Evolutionary conservation across 352 stramenopile genomes (phyloP).

Genomic region (Phytophthora tubulina): DNA sequence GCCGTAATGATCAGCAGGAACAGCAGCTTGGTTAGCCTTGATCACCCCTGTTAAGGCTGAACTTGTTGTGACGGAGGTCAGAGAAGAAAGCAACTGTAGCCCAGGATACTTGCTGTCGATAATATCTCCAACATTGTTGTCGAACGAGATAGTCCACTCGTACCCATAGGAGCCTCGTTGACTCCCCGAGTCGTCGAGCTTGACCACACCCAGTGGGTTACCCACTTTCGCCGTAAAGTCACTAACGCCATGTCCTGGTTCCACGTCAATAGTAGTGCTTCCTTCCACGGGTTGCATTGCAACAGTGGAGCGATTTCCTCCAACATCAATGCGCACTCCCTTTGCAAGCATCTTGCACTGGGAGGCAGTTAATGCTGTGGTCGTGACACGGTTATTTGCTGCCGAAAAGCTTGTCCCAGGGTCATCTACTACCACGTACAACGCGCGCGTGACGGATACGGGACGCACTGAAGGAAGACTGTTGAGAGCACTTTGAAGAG

Average conservation of each 20-base stretch:
- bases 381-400: conserved; percentile 58
- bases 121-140: conserved; percentile 51
- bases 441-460: conserved; percentile 52
- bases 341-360: conserved; percentile 52
- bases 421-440: conserved; percentile 61
- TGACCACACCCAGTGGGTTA: conserved; percentile 36
- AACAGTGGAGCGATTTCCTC: conserved; percentile 50
- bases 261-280: conserved; percentile 54
- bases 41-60: conserved; percentile 37
- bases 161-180: conserved; percentile 63
- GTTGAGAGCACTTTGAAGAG: conserved; percentile 48
- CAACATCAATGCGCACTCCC: conserved; percentile 50
- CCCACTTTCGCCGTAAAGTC: conserved; percentile 40
- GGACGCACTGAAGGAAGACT: conserved; percentile 60
- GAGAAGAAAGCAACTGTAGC: conserved; percentile 58
- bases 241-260: conserved; percentile 40
- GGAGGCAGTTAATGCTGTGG: conserved; percentile 42
- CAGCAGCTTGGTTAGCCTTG: conserved; percentile 31
- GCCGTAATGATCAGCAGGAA: conserved; percentile 53
- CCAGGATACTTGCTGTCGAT: conserved; percentile 51
- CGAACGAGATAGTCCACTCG: conserved; percentile 75
- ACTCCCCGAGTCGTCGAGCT: conserved; percentile 51
- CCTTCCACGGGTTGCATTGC: conserved; percentile 49
- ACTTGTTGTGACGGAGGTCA: conserved; percentile 58
- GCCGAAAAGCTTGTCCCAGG: background rate